Evolutionary conservation across 2,329 filamentous ascomycete species (phyloP).

Genomic region (Sporothrix phasma): DNA sequence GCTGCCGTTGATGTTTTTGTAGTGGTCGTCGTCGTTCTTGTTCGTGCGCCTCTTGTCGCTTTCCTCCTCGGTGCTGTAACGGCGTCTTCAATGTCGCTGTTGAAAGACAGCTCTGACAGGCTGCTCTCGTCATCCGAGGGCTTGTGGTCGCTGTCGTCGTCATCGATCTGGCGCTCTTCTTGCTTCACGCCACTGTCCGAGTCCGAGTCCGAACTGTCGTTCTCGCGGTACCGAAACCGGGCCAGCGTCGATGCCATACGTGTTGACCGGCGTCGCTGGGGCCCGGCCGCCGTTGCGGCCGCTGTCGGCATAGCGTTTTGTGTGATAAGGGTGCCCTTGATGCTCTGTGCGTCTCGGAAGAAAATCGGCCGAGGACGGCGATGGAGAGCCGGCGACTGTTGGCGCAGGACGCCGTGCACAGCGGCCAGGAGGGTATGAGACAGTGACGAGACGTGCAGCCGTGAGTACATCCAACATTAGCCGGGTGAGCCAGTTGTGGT

Average conservation of each 20-base stretch:
- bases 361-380: not conserved
- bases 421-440: not conserved
- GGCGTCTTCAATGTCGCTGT: slow-evolving; percentile 29
- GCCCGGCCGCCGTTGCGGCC: not conserved
- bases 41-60: not conserved
- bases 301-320: not conserved
- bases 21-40: not conserved
- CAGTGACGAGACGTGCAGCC: not conserved
- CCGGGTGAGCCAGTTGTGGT: not conserved
- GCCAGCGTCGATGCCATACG: slow-evolving; percentile 14
- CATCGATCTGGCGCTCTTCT: not conserved
- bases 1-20: not conserved
- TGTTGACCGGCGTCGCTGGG: slow-evolving; percentile 13
- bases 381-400: not conserved
- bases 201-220: slow-evolving; percentile 10
- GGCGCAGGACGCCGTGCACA: not conserved
- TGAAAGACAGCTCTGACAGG: slow-evolving; percentile 17
- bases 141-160: slow-evolving; percentile 1
- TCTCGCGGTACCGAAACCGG: slow-evolving; percentile 18
- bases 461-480: not conserved
- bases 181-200: slow-evolving; percentile 5
- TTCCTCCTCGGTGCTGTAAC: slow-evolving; percentile 14
- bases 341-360: not conserved
- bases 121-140: slow-evolving; percentile 14
- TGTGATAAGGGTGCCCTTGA: not conserved